Percentiles rank a stretch among this genome's conserved stretches.
Evolutionary conservation across 2,329 filamentous ascomycete species (phyloP).

Genomic region (Talaromyces sp.): DNA sequence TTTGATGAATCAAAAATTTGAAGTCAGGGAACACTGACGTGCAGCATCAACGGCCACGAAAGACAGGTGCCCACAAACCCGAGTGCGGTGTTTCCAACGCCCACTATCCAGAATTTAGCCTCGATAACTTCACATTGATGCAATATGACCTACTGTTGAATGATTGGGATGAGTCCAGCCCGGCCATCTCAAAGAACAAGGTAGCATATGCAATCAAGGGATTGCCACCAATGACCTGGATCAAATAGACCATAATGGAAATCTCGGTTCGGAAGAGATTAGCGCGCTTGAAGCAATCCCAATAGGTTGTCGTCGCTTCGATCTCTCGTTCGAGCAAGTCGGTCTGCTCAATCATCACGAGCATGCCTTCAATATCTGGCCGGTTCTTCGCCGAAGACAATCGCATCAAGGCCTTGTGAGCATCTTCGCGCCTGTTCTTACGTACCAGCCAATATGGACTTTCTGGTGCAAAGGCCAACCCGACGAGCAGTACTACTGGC

Average conservation of each 20-base stretch:
- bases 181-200: slow-evolving; percentile 35
- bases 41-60: slow-evolving; percentile 36
- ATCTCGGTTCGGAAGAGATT: slow-evolving; percentile 41
- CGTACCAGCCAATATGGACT: slow-evolving; percentile 49
- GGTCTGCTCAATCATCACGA: slow-evolving; percentile 34
- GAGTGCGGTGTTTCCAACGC: slow-evolving; percentile 30
- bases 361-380: slow-evolving; percentile 32
- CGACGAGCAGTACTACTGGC: slow-evolving; percentile 32
- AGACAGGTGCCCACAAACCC: slow-evolving; percentile 36
- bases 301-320: slow-evolving; percentile 30
- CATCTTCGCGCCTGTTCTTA: slow-evolving; percentile 33
- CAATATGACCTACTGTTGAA: slow-evolving; percentile 34
- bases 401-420: slow-evolving; percentile 35
- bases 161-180: slow-evolving; percentile 29
- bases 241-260: slow-evolving; percentile 34
- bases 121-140: slow-evolving; percentile 35
- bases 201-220: slow-evolving; percentile 32
- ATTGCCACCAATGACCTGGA: slow-evolving; percentile 34
- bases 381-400: slow-evolving; percentile 36
- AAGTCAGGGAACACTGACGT: slow-evolving; percentile 21
- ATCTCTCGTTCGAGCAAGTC: slow-evolving; percentile 37
- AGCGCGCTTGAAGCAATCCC: slow-evolving; percentile 38
- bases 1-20: slow-evolving; percentile 27
- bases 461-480: slow-evolving; percentile 43
- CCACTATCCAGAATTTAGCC: slow-evolving; percentile 10